Evolutionary conservation across 805 yeast genomes (phyloP).

Genomic region (Candida yuanshanica): DNA sequence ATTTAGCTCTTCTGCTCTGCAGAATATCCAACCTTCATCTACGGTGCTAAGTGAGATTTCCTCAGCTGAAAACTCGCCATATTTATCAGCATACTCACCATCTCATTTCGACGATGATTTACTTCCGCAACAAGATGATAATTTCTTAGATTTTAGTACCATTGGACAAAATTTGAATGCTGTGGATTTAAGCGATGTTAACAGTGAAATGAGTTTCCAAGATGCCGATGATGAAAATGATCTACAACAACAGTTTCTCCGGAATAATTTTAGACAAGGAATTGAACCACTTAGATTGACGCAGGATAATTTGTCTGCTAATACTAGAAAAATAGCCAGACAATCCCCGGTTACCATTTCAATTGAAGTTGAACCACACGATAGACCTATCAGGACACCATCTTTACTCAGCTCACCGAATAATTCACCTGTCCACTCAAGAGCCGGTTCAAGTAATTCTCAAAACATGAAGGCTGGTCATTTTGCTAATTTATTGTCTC

Average conservation of each 20-base stretch:
- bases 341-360: constrained; percentile 23
- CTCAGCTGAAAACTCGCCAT: constrained; percentile 22
- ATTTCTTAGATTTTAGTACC: constrained; percentile 1
- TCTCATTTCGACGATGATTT: constrained; percentile 13
- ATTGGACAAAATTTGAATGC: constrained; percentile 3
- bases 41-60: constrained; percentile 20
- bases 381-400: constrained; percentile 40
- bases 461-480: constrained; percentile 21
- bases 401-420: constrained; percentile 44
- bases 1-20: constrained; percentile 14
- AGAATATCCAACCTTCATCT: constrained; percentile 10
- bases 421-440: constrained; percentile 31
- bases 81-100: constrained; percentile 15
- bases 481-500: constrained; percentile 7
- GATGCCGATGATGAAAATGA: neutral
- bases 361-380: constrained; percentile 33
- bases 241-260: constrained; percentile 1
- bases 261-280: constrained; percentile 7
- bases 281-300: constrained; percentile 13
- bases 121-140: neutral
- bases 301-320: constrained; percentile 16
- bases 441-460: constrained; percentile 26
- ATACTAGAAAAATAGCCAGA: constrained; percentile 1
- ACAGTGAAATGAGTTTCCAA: constrained; percentile 8
- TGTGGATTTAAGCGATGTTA: constrained; percentile 4